These are phyloP conservation scores for Phytophthora aleatoria DNA, from an alignment of 352 stramenopile genomes.

Conservation along the genomic window DNA sequence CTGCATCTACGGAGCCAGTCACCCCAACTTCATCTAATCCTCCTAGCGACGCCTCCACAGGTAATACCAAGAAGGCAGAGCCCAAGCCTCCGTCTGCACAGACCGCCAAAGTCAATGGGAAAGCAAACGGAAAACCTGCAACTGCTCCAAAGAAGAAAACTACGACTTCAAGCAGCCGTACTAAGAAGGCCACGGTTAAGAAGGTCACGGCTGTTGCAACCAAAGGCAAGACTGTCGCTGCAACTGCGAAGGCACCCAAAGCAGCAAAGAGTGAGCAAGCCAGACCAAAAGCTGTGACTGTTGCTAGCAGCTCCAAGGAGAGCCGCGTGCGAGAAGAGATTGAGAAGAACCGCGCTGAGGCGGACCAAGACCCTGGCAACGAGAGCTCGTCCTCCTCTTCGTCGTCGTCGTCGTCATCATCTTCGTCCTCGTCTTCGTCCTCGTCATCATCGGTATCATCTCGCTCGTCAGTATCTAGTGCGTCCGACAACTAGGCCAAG, in stretches of 20 bases:
- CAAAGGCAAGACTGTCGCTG: slow-evolving; percentile 6
- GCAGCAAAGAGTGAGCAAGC: slow-evolving; percentile 8
- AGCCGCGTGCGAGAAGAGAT: slow-evolving; percentile 18
- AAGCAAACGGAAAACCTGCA: slow-evolving; percentile 6
- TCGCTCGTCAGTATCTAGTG: slow-evolving; percentile 47
- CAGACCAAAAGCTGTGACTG: slow-evolving; percentile 14
- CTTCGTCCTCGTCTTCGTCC: slow-evolving; percentile 49
- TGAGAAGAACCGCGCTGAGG: slow-evolving; percentile 30
- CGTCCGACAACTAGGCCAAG: slow-evolving; percentile 36
- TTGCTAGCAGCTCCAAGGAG: slow-evolving; percentile 17
- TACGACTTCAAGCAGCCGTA: slow-evolving; percentile 3
- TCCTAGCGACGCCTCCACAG: slow-evolving; percentile 9
- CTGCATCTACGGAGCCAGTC: slow-evolving; percentile 10
- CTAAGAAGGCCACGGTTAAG: slow-evolving; percentile 19
- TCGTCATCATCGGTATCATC: slow-evolving; percentile 54
- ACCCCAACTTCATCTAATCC: slow-evolving; percentile 16
- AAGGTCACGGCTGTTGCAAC: slow-evolving; percentile 11
- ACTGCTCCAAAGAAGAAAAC: slow-evolving; percentile 25
- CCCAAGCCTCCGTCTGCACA: slow-evolving; percentile 16
- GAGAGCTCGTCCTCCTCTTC: slow-evolving; percentile 57
- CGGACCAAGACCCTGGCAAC: slow-evolving; percentile 45
- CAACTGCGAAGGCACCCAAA: slow-evolving; percentile 13
- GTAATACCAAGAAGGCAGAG: slow-evolving; percentile 16
- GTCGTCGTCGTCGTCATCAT: slow-evolving; percentile 51
- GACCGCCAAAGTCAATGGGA: slow-evolving; percentile 19